Percentiles rank a stretch among this genome's conserved stretches.
Evolutionary conservation across 1,284 basidiomycete genomes (phyloP).

Genomic region (Cutaneotrichosporon sp.): DNA sequence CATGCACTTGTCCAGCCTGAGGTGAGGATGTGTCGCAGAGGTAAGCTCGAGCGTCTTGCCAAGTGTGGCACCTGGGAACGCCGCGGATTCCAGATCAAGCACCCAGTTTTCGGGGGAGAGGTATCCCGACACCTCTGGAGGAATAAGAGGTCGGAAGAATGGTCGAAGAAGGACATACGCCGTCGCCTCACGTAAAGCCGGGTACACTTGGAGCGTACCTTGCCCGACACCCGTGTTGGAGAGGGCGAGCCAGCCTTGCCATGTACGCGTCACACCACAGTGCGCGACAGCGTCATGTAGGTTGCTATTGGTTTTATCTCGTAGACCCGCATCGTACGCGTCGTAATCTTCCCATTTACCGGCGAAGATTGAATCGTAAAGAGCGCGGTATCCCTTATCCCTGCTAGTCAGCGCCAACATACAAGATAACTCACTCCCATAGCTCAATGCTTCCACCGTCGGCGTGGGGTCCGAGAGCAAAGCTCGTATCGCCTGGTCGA

Average conservation of each 20-base stretch:
- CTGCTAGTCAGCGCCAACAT: not conserved
- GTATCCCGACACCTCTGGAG: constrained; percentile 24
- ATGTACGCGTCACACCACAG: constrained; percentile 69
- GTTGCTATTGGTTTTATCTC: constrained; percentile 38
- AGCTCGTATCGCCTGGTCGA: constrained; percentile 66
- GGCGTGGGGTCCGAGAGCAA: constrained; percentile 69
- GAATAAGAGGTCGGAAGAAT: constrained; percentile 60
- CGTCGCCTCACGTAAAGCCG: constrained; percentile 68
- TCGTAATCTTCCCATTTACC: constrained; percentile 61
- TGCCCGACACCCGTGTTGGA: constrained; percentile 61
- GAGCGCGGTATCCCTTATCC: constrained; percentile 59
- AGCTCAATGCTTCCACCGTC: constrained; percentile 72
- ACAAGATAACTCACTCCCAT: constrained; percentile 61
- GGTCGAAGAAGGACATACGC: constrained; percentile 73
- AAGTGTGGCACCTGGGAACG: constrained; percentile 64
- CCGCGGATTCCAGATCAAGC: constrained; percentile 60
- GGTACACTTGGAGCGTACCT: constrained; percentile 75
- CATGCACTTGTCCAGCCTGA: constrained; percentile 53
- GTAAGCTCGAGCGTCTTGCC: constrained; percentile 66
- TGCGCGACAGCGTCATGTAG: constrained; percentile 44
- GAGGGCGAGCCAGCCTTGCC: constrained; percentile 68
- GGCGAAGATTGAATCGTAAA: constrained; percentile 60
- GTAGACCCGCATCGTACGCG: constrained; percentile 24
- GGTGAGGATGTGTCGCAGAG: constrained; percentile 66
- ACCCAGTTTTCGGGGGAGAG: constrained; percentile 64